Evolutionary conservation across 768 basidiomycete genomes (phyloP), one percentile per base, ranked within the genome.

Genomic region (Leucocoprinus leucothites): DNA sequence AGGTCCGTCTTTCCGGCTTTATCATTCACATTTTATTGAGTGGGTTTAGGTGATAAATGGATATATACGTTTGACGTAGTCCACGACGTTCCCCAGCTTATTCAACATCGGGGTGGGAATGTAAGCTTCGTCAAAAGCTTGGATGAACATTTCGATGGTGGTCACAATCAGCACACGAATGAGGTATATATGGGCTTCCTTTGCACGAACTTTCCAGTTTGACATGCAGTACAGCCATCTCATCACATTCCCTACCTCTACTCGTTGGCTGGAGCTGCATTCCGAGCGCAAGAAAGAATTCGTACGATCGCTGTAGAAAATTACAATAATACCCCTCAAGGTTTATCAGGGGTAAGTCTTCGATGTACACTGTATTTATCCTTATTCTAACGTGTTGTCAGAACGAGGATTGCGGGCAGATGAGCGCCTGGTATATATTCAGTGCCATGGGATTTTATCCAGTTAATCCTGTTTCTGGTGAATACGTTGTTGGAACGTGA

Each of bases 391-490:
- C 16, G 11, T 3, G 6, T 51, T 9, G 51, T 21, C 57, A 91
- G 86, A 94, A 93, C 61, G 91, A 94, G 65, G 91, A 94, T 64
- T 92, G 90, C 60, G 90, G 91, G 1, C 91, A 94, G 65, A 93
- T 93, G 91, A 89, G 87, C 62, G 87, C 90, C 0, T 93, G 90
- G 90, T 92, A 86, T 61, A 77, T 92, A 11, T 92, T 91, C 70
- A 86, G 83, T 48, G 82, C 89, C 0, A 76, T 94, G 68, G 90
- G 91, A 1, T 89, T 93, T 67, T 93, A 93, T 61, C 89, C 88
- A 36, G 89, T 92, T 38, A 86, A 91, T 63, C 91, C 91, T 0
- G 86, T 87, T 0, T 87, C 86, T 0, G 84, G 81, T 2, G 81
- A 83, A 61, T 93, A 92, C 57, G 74, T 91, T 52, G 74, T 94